A percentile compares a stretch with the other conserved stretches of the same genome.
Evolutionary conservation across 805 yeast species (phyloP).

Genomic region (Candida krabiensis): DNA sequence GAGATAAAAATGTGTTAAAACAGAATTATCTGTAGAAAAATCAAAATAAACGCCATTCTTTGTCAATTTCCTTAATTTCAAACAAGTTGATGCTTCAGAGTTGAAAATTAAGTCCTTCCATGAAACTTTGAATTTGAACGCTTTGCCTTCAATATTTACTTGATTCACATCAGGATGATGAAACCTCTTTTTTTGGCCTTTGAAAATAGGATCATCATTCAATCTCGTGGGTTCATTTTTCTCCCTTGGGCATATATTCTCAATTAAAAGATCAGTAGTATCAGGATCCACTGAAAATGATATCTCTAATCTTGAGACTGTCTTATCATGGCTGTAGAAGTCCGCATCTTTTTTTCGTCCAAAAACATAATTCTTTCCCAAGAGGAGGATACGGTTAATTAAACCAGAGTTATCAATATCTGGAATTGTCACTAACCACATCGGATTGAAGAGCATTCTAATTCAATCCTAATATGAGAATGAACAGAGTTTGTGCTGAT

Average conservation of each 20-base stretch:
- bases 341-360: conserved; percentile 18
- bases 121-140: conserved; percentile 1
- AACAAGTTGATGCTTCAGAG: not conserved
- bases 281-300: conserved; percentile 6
- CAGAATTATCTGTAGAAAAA: not conserved
- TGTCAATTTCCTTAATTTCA: not conserved
- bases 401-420: not conserved
- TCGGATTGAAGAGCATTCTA: too few relatives aligned
- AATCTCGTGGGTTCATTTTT: conserved; percentile 9
- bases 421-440: conserved; percentile 16
- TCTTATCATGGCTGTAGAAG: conserved; percentile 10
- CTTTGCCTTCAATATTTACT: conserved; percentile 10
- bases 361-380: conserved; percentile 8
- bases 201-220: conserved; percentile 8
- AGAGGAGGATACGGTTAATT: conserved; percentile 6
- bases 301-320: conserved; percentile 15
- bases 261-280: conserved; percentile 1
- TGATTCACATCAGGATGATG: not conserved
- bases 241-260: conserved; percentile 13
- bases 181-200: conserved; percentile 6
- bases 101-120: conserved; percentile 11
- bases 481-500: too few relatives aligned
- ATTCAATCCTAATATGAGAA: too few relatives aligned
- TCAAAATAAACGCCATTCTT: conserved; percentile 1
- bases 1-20: conserved; percentile 3